These are phyloP conservation scores for Phytopythium mirpurense DNA, from an alignment of 352 stramenopile genomes.

Conservation along the genomic window DNA sequence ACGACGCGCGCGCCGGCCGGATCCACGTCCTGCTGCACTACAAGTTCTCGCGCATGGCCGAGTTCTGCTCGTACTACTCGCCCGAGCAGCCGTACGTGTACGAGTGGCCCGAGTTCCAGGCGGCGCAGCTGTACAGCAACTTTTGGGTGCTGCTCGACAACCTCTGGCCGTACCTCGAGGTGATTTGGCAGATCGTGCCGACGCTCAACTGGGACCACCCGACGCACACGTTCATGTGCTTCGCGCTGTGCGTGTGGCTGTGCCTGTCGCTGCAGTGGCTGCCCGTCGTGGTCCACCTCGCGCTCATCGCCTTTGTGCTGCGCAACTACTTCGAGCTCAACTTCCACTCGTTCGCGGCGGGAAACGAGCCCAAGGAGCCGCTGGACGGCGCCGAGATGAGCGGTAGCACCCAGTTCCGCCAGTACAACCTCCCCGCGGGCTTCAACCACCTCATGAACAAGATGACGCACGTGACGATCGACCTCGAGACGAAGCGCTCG, in stretches of 20 bases:
- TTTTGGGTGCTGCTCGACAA: constrained; percentile 84
- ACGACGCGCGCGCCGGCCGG: constrained; percentile 68
- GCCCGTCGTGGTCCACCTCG: constrained; percentile 71
- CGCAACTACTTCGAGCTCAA: constrained; percentile 86
- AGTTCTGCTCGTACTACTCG: constrained; percentile 80
- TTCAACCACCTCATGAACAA: constrained; percentile 89
- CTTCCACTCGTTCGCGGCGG: constrained; percentile 64
- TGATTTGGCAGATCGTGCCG: constrained; percentile 76
- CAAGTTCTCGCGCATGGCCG: constrained; percentile 83
- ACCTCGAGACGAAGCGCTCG: constrained; percentile 77
- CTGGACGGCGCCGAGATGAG: constrained; percentile 26
- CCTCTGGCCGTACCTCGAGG: constrained; percentile 81
- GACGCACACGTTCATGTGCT: constrained; percentile 82
- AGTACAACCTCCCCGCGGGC: constrained; percentile 78
- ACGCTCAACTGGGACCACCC: constrained; percentile 85
- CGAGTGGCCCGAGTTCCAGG: constrained; percentile 79
- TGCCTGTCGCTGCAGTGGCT: constrained; percentile 82
- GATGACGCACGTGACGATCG: constrained; percentile 84
- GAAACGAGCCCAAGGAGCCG: constrained; percentile 46
- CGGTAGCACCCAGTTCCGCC: constrained; percentile 49
- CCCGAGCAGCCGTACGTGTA: constrained; percentile 68
- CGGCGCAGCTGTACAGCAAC: constrained; percentile 79
- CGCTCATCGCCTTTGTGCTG: constrained; percentile 73
- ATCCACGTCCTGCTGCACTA: constrained; percentile 85
- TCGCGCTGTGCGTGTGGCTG: constrained; percentile 77